Conservation (phyloP, 441 rosid species). For the Macaranga tanarius region DNA sequence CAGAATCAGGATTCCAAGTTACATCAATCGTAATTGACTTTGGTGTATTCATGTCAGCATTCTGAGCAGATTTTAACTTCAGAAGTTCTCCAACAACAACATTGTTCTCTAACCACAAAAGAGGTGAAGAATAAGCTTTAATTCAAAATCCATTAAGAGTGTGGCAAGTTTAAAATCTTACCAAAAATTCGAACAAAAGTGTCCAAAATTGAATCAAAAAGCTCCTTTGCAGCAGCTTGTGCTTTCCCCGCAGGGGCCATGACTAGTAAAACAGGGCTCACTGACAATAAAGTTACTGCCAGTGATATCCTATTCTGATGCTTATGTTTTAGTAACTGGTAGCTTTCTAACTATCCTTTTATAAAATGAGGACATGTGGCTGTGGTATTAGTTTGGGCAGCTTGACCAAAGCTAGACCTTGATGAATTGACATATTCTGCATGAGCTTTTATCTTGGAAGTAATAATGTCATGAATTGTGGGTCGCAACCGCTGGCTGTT, state of each 20-base stretch:
- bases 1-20: slow-evolving; percentile 75
- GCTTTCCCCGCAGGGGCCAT: slow-evolving; percentile 99
- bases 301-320: slow-evolving; percentile 74
- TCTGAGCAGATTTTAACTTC: slow-evolving; percentile 68
- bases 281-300: slow-evolving; percentile 70
- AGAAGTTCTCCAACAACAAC: slow-evolving; percentile 91
- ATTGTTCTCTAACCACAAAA: slow-evolving; percentile 71
- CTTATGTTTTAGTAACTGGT: slow-evolving; percentile 68
- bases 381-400: slow-evolving; percentile 42
- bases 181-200: slow-evolving; percentile 85
- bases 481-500: slow-evolving; percentile 95
- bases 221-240: slow-evolving; percentile 83
- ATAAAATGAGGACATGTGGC: slow-evolving; percentile 52
- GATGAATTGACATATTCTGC: slow-evolving; percentile 61
- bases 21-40: slow-evolving; percentile 59
- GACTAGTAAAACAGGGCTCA: slow-evolving; percentile 91
- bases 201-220: slow-evolving; percentile 90
- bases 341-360: slow-evolving; percentile 71
- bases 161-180: slow-evolving; percentile 34
- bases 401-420: slow-evolving; percentile 55
- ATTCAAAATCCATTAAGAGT: slow-evolving; percentile 18
- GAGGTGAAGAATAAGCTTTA: slow-evolving; percentile 23
- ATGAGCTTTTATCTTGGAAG: slow-evolving; percentile 82
- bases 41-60: slow-evolving; percentile 60
- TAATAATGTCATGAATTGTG: slow-evolving; percentile 90